phyloP scores from a whole-genome alignment of 2,329 filamentous ascomycete genomes.

The Arthroderma uncinatum region DNA sequence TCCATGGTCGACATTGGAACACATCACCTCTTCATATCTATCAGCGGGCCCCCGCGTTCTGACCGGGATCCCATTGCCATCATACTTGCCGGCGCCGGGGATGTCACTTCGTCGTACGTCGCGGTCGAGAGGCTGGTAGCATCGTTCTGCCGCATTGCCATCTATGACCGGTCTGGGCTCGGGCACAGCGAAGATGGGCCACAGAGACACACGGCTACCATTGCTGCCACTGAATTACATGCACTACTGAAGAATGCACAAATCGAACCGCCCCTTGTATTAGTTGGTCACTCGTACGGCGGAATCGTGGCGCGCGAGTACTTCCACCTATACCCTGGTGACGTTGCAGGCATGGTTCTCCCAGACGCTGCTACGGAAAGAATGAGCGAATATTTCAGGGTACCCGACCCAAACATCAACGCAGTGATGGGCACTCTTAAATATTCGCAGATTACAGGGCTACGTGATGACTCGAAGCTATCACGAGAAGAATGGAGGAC shows the following conservation, averaged over 20 bases:
- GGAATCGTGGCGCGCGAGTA: constrained; percentile 32
- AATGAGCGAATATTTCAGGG: constrained; percentile 21
- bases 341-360: constrained; percentile 30
- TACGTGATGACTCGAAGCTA: constrained; percentile 22
- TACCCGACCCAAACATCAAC: constrained; percentile 24
- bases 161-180: constrained; percentile 32
- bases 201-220: constrained; percentile 15
- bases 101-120: constrained; percentile 25
- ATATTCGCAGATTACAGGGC: constrained; percentile 24
- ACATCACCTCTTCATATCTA: constrained; percentile 24
- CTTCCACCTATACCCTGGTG: constrained; percentile 22
- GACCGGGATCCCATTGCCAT: constrained; percentile 24
- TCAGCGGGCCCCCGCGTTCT: constrained; percentile 20
- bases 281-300: constrained; percentile 34
- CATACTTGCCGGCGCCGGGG: constrained; percentile 28
- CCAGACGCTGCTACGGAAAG: constrained; percentile 29
- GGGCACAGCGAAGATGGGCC: constrained; percentile 24
- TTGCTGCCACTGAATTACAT: constrained; percentile 25
- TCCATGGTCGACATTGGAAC: constrained; percentile 22
- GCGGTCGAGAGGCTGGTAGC: constrained; percentile 24
- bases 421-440: constrained; percentile 25
- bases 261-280: constrained; percentile 22
- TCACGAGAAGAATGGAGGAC: constrained; percentile 27
- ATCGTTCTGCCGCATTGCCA: constrained; percentile 21
- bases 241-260: constrained; percentile 19